A percentile compares a stretch with the other conserved stretches of the same genome.
These are phyloP conservation scores for Hypoxylon sp. DNA, from an alignment of 2,329 filamentous ascomycete species.

Conservation along the genomic window DNA sequence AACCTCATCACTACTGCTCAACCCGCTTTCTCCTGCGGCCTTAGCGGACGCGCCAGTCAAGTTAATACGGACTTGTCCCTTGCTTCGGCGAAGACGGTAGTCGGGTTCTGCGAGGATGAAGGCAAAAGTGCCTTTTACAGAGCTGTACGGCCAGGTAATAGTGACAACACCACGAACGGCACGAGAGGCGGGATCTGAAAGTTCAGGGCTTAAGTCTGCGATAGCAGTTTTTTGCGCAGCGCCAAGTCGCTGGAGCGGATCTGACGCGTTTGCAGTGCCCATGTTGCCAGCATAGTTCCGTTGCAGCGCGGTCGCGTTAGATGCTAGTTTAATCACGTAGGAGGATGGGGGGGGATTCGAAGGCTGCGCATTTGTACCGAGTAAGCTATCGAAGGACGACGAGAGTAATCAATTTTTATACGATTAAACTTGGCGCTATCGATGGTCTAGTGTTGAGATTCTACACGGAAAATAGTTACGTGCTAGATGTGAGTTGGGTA, in stretches of 20 bases:
- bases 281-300: conserved; percentile 49
- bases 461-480: conserved; percentile 1
- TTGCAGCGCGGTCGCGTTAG: conserved; percentile 32
- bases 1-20: conserved; percentile 86
- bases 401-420: not conserved
- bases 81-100: conserved; percentile 81
- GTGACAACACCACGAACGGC: conserved; percentile 81
- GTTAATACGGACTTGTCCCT: conserved; percentile 85
- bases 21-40: conserved; percentile 73
- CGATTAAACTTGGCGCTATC: not conserved
- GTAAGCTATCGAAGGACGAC: not conserved
- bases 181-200: conserved; percentile 59
- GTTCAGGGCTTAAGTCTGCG: conserved; percentile 67
- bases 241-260: conserved; percentile 42
- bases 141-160: conserved; percentile 92
- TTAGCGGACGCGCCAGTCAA: conserved; percentile 81
- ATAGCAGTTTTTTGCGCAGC: conserved; percentile 65
- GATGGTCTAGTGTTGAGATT: not conserved
- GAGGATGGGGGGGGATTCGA: conserved; percentile 14
- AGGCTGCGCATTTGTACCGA: conserved; percentile 25
- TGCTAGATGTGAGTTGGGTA: conserved; percentile 1
- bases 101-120: conserved; percentile 89
- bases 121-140: conserved; percentile 79
- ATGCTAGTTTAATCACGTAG: conserved; percentile 24
- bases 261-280: conserved; percentile 42